phyloP scores from a whole-genome alignment of 106 monocot genomes.

The Iris macrosiphon region DNA sequence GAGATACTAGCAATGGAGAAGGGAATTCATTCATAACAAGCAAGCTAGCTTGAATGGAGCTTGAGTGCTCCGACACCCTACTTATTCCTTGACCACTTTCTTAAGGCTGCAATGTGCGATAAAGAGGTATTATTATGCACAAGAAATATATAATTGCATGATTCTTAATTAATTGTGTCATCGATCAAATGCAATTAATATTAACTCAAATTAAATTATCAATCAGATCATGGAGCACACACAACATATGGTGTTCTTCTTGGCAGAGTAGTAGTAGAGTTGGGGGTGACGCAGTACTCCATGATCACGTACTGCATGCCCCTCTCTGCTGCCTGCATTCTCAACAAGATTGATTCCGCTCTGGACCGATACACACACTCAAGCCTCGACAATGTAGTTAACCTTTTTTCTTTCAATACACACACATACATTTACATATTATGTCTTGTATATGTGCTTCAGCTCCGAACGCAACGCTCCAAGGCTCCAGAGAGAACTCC shows the following conservation, averaged over 20 bases:
- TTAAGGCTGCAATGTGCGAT: slow-evolving; percentile 43
- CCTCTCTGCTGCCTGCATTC: slow-evolving; percentile 46
- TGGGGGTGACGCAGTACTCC: slow-evolving; percentile 51
- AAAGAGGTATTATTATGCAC: too few species aligned
- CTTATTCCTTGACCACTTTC: slow-evolving; percentile 46
- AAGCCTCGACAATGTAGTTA: too few species aligned
- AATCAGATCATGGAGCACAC: slow-evolving; percentile 25
- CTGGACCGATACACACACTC: slow-evolving; percentile 59
- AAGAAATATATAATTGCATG: neutral
- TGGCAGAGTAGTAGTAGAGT: slow-evolving; percentile 55
- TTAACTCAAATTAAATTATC: neutral
- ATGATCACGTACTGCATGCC: slow-evolving; percentile 39
- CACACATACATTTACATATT: too few species aligned
- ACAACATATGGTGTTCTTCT: slow-evolving; percentile 64
- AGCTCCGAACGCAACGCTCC: too few species aligned
- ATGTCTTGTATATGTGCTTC: too few species aligned
- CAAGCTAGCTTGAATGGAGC: slow-evolving; percentile 50
- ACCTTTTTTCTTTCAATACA: too few species aligned
- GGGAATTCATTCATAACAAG: slow-evolving; percentile 44
- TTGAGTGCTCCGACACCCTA: slow-evolving; percentile 68
- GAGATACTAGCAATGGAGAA: slow-evolving; percentile 56
- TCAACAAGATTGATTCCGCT: slow-evolving; percentile 43
- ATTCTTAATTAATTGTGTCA: too few species aligned
- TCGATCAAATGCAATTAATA: slow-evolving; percentile 3
- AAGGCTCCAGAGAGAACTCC: too few species aligned